Evolutionary conservation across 176 grass and related monocot genomes (phyloP).

Genomic region (Rhynchospora breviuscula): DNA sequence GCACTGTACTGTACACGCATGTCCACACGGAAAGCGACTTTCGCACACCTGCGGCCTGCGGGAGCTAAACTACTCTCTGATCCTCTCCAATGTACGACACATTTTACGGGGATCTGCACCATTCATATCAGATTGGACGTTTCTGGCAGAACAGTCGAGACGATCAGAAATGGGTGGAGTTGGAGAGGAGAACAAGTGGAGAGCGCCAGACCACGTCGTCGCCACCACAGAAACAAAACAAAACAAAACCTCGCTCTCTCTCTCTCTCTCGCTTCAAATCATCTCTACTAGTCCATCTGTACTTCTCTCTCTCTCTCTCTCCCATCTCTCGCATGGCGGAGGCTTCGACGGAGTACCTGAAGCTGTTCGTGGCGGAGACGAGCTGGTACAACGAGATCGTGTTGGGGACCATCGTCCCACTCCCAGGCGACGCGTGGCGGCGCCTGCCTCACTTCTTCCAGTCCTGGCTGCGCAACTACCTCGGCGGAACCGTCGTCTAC

Average conservation of each 20-base stretch:
- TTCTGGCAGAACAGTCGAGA: too few species aligned
- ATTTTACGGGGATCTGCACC: too few species aligned
- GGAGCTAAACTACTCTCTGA: too few species aligned
- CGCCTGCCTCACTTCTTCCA: constrained; percentile 60
- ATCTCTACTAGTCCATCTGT: neutral
- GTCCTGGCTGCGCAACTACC: constrained; percentile 91
- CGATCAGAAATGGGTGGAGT: neutral
- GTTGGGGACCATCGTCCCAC: constrained; percentile 40
- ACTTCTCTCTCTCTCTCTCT: too few species aligned
- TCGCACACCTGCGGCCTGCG: too few species aligned
- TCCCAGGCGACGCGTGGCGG: constrained; percentile 57
- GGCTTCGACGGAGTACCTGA: constrained; percentile 40
- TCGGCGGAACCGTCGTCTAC: constrained; percentile 63
- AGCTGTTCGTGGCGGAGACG: constrained; percentile 63
- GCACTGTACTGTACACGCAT: too few species aligned
- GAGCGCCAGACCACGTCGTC: neutral
- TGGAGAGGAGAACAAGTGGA: neutral
- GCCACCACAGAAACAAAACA: neutral
- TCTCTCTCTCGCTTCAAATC: neutral
- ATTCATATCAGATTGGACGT: too few species aligned
- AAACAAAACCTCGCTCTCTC: neutral
- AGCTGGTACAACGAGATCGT: constrained; percentile 82
- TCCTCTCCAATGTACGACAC: too few species aligned
- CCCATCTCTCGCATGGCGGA: constrained; percentile 22
- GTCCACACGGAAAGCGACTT: too few species aligned